These are phyloP conservation scores for Mangifera indica DNA, from an alignment of 345 rosid genomes.

Conservation along the genomic window DNA sequence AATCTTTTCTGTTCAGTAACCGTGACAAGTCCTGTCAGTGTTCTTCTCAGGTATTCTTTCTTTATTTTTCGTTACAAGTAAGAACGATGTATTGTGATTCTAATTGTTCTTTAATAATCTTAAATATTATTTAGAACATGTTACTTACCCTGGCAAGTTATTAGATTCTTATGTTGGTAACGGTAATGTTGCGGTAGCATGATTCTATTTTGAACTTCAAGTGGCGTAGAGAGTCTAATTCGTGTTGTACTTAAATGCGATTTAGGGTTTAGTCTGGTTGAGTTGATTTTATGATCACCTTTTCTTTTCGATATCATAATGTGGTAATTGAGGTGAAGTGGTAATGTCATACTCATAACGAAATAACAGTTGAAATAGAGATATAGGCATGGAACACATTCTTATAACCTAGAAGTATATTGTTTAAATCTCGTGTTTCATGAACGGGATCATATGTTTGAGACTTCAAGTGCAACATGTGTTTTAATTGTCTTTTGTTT, in stretches of 20 bases:
- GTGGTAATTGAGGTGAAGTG: neutral
- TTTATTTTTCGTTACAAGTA: neutral
- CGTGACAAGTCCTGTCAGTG: conserved; percentile 49
- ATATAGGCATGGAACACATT: neutral
- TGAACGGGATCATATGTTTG: neutral
- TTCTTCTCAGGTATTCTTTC: conserved; percentile 37
- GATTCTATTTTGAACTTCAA: neutral
- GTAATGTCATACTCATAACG: no score
- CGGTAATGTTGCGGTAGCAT: no score
- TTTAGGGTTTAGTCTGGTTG: neutral
- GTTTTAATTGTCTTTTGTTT: no score
- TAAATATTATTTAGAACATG: no score
- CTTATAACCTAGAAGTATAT: neutral
- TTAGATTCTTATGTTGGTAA: no score
- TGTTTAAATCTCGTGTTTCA: neutral
- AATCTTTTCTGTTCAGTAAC: conserved; percentile 29
- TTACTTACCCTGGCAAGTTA: no score
- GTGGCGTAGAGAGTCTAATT: neutral
- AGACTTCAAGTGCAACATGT: no score
- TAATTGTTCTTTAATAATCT: no score
- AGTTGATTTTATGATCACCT: neutral
- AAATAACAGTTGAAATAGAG: neutral
- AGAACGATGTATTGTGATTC: no score
- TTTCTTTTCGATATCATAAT: neutral
- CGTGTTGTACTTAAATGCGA: neutral